Conservation (phyloP, 2,329 filamentous ascomycete species). For the Fusarium pilosicola region DNA sequence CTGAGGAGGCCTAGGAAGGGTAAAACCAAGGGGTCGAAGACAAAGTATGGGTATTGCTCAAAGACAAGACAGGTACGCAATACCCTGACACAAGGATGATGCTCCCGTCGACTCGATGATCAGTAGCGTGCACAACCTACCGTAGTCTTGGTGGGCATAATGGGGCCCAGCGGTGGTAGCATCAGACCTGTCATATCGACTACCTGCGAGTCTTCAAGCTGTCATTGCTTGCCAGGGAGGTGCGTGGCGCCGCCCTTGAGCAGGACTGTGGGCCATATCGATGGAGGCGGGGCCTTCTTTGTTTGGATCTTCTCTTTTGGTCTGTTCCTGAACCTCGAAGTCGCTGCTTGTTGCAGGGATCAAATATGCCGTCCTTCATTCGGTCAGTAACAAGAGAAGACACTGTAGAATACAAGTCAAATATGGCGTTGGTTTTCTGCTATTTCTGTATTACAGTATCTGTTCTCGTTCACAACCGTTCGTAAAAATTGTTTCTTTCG, state of each 20-base stretch:
- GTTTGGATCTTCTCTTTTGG: slow-evolving; percentile 8
- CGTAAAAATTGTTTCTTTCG: neutral
- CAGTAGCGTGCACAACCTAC: slow-evolving; percentile 41
- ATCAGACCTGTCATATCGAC: slow-evolving; percentile 51
- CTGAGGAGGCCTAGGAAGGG: slow-evolving; percentile 29
- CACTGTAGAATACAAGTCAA: neutral
- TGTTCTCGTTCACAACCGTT: neutral
- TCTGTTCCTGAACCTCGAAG: slow-evolving; percentile 9
- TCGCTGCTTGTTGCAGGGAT: neutral
- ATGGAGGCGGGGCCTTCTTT: slow-evolving; percentile 36
- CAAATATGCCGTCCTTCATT: slow-evolving; percentile 4
- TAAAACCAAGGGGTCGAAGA: slow-evolving; percentile 38
- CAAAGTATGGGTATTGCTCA: slow-evolving; percentile 27
- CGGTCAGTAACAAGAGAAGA: neutral
- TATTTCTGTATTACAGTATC: neutral
- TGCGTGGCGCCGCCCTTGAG: slow-evolving; percentile 40
- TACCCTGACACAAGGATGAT: slow-evolving; percentile 33
- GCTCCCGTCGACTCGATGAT: slow-evolving; percentile 41
- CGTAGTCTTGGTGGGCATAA: slow-evolving; percentile 41
- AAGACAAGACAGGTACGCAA: slow-evolving; percentile 33
- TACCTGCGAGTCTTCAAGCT: slow-evolving; percentile 45
- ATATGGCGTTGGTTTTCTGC: neutral
- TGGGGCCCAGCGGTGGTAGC: slow-evolving; percentile 33
- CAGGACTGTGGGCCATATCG: slow-evolving; percentile 34
- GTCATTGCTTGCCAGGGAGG: slow-evolving; percentile 39